Evolutionary conservation across 805 yeast species (phyloP).

Genomic region (Pichia paraexigua): DNA sequence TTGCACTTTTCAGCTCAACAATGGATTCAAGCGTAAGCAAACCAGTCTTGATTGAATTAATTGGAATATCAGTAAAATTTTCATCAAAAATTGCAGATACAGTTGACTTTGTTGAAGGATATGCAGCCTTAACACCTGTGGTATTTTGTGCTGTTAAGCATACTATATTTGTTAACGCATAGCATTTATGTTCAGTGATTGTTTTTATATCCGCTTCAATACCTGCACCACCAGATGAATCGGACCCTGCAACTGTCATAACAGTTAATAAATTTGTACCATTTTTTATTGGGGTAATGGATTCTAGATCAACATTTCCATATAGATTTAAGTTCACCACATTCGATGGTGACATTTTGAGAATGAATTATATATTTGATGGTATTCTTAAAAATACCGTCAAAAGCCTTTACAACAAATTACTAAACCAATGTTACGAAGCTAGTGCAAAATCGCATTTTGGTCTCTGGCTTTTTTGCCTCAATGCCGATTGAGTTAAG

Average conservation of each 20-base stretch:
- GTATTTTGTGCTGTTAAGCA: constrained; percentile 83
- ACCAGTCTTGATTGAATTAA: constrained; percentile 72
- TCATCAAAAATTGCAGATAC: constrained; percentile 3
- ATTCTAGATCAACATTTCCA: neutral
- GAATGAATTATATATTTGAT: neutral
- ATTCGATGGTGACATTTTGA: neutral
- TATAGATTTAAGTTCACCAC: neutral
- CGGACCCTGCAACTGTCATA: constrained; percentile 64
- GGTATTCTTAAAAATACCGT: neutral
- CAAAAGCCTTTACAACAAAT: too few species aligned
- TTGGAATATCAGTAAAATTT: constrained; percentile 28
- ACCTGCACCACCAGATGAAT: constrained; percentile 89
- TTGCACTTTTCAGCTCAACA: constrained; percentile 31
- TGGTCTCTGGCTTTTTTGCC: too few species aligned
- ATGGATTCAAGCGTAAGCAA: constrained; percentile 52
- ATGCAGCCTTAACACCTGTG: constrained; percentile 18
- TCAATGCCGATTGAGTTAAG: too few species aligned
- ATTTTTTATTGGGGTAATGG: constrained; percentile 2
- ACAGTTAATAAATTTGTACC: constrained; percentile 29
- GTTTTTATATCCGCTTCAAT: constrained; percentile 87
- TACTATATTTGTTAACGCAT: constrained; percentile 69
- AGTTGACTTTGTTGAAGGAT: neutral
- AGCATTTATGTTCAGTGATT: constrained; percentile 68
- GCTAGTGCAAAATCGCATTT: too few species aligned
- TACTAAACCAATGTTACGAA: too few species aligned